Percentiles rank a stretch among this genome's conserved stretches.
Evolutionary conservation across 495 filamentous ascomycete species (phyloP).

Genomic region (Hyaloscypha bicolor): DNA sequence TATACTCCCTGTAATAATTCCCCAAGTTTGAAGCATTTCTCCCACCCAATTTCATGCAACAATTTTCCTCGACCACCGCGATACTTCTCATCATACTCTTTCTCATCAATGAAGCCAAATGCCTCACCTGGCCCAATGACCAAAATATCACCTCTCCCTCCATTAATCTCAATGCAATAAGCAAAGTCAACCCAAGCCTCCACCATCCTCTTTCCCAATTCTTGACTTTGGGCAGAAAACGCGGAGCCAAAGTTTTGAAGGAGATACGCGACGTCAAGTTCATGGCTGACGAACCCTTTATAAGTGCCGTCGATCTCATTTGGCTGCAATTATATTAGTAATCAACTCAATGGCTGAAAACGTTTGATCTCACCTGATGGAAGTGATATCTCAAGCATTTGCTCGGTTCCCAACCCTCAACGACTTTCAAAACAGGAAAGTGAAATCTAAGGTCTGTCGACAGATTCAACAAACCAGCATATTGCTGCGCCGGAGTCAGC

Average conservation of each 20-base stretch:
- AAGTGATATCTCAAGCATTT: conserved; percentile 22
- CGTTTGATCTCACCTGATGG: conserved; percentile 15
- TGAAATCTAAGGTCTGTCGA: conserved; percentile 20
- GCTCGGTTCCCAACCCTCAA: conserved; percentile 13
- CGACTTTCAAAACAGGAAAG: conserved; percentile 2
- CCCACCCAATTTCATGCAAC: conserved; percentile 20
- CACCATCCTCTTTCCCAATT: conserved; percentile 19
- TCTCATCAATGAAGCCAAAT: neutral
- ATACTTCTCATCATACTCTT: conserved; percentile 22
- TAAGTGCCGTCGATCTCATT: neutral
- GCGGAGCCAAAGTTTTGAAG: conserved; percentile 3
- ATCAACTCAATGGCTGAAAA: neutral
- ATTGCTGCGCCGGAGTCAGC: neutral
- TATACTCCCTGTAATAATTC: conserved; percentile 17
- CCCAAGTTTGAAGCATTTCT: conserved; percentile 22
- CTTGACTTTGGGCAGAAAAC: neutral
- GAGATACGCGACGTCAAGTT: conserved; percentile 17
- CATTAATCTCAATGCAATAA: neutral
- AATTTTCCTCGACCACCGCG: conserved; percentile 12
- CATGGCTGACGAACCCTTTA: conserved; percentile 8
- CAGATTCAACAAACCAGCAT: conserved; percentile 9
- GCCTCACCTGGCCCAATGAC: conserved; percentile 20
- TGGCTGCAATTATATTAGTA: neutral
- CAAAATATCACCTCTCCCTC: conserved; percentile 3
- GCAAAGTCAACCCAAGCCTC: conserved; percentile 11